These are phyloP conservation scores for Neurospora discreta DNA, from an alignment of 495 filamentous ascomycete species.

Conservation along the genomic window DNA sequence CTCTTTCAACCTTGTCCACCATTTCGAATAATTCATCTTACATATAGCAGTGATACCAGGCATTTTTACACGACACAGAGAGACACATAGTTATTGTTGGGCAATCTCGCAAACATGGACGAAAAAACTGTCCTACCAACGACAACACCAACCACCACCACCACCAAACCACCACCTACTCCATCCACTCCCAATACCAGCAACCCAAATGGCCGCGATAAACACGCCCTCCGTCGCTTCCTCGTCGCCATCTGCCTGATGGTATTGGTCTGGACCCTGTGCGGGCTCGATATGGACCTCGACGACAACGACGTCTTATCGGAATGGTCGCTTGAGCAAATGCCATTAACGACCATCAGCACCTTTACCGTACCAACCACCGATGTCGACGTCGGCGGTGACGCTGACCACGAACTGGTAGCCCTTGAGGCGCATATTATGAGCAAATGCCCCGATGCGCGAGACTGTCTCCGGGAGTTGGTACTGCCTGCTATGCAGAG, in stretches of 20 bases:
- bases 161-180: background rate
- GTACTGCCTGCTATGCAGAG: slow-evolving; percentile 80
- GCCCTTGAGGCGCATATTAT: slow-evolving; percentile 88
- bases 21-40: background rate
- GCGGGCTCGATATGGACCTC: background rate
- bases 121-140: background rate
- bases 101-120: background rate
- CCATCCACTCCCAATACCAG: background rate
- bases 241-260: background rate
- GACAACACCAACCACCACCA: background rate
- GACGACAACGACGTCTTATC: background rate
- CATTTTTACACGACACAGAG: background rate
- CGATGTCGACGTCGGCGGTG: background rate
- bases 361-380: background rate
- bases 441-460: slow-evolving; percentile 86
- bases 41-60: background rate
- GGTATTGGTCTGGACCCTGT: background rate
- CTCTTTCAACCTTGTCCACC: background rate
- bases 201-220: background rate
- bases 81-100: background rate
- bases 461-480: slow-evolving; percentile 67
- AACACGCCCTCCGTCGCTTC: background rate
- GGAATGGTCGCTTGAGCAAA: background rate
- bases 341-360: background rate
- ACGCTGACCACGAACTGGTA: slow-evolving; percentile 29